Conservation (phyloP, 1,284 basidiomycete species). For the Pholiota adiposa region DNA sequence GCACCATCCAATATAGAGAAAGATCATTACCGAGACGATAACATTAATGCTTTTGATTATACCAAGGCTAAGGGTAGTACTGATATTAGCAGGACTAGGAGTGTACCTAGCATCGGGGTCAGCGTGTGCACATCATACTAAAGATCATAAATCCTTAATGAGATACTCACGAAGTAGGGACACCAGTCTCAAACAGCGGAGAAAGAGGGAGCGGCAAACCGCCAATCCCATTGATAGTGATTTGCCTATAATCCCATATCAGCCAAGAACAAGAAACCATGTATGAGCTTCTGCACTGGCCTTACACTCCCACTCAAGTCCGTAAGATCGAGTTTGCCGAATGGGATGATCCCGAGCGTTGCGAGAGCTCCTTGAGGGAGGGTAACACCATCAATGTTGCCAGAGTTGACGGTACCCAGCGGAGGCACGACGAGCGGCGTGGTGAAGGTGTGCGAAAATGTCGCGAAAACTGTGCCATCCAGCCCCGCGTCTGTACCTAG, state of each 20-base stretch:
- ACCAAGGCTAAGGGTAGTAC: conserved; percentile 26
- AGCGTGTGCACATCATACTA: not conserved
- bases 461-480: conserved; percentile 43
- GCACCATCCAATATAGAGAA: too few species aligned
- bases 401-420: conserved; percentile 40
- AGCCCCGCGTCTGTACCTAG: conserved; percentile 42
- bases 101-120: not conserved
- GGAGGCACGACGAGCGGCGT: conserved; percentile 38
- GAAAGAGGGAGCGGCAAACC: not conserved
- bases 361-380: conserved; percentile 38
- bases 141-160: not conserved
- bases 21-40: conserved; percentile 41
- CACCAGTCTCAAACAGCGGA: not conserved
- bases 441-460: conserved; percentile 45
- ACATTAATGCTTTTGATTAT: conserved; percentile 42
- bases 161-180: not conserved
- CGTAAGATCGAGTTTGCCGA: conserved; percentile 39
- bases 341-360: conserved; percentile 40
- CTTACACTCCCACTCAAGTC: conserved; percentile 33
- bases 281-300: not conserved
- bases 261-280: not conserved
- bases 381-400: conserved; percentile 40
- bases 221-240: not conserved
- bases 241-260: not conserved
- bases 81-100: not conserved